These are phyloP conservation scores for Fusarium sp. DNA, from an alignment of 2,329 filamentous ascomycete genomes.

Conservation along the genomic window DNA sequence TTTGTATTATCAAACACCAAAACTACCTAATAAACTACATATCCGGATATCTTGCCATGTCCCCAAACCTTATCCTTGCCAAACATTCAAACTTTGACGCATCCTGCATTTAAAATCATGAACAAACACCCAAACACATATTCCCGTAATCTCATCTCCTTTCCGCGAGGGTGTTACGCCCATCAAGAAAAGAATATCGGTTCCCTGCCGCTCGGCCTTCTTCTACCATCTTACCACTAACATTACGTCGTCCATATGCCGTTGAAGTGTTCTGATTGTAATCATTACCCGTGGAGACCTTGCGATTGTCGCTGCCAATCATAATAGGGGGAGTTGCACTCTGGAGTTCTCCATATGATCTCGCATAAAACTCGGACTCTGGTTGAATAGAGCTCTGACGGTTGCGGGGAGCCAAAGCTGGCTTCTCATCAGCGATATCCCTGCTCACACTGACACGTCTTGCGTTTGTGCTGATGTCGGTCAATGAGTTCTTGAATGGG, in stretches of 20 bases:
- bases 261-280: constrained; percentile 50
- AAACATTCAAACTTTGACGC: constrained; percentile 9
- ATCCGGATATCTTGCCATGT: constrained; percentile 24
- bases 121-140: constrained; percentile 16
- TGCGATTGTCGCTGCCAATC: constrained; percentile 60
- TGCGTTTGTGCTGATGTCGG: constrained; percentile 58
- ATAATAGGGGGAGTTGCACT: constrained; percentile 64
- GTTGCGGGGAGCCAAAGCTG: constrained; percentile 39
- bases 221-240: constrained; percentile 78
- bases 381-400: constrained; percentile 58
- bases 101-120: constrained; percentile 15
- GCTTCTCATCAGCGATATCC: constrained; percentile 57
- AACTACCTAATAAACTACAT: constrained; percentile 33
- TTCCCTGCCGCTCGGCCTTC: constrained; percentile 65
- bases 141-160: constrained; percentile 10
- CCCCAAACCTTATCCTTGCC: constrained; percentile 4
- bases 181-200: constrained; percentile 40
- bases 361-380: constrained; percentile 61
- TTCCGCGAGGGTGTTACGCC: constrained; percentile 29
- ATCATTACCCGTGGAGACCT: constrained; percentile 70
- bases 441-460: constrained; percentile 54
- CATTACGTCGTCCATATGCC: constrained; percentile 63
- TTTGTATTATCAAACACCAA: constrained; percentile 31
- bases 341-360: constrained; percentile 68
- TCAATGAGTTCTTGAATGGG: constrained; percentile 48